Evolutionary conservation across 768 basidiomycete species (phyloP), one percentile per base, ranked within the genome.

Genomic region (Thelephora ganbajun): DNA sequence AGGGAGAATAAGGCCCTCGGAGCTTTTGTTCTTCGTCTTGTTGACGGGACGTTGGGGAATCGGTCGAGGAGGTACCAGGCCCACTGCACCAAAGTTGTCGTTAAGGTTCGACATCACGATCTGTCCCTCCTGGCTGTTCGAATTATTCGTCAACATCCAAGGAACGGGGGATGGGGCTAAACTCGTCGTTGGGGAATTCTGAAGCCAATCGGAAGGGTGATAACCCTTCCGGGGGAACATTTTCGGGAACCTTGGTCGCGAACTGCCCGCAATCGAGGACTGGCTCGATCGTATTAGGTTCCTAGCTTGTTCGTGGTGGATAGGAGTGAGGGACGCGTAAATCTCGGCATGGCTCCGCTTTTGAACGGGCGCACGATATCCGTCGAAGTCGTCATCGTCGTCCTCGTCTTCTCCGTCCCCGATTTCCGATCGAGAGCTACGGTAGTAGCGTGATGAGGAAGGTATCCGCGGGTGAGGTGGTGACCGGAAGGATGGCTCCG

Each of bases 31-130:
- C 42, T 46, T 53, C 13, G 35, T 46, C 34, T 46, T 49, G 12
- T 50, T 51, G 33, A 44, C 18, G 9, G 18, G 39, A 22, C 18
- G 22, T 11, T 22, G 39, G 22, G 39, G 39, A 14, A 22, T 18
- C 16, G 6, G 39, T 41, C 39, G 39, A 14, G 39, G 39, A 16
- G 39, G 39, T 41, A 41, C 39, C 13, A 90, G 60, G 3, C 86
- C 86, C 20, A 88, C 86, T 46, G 83, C 83, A 60, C 79, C 77
- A 66, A 90, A 89, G 2, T 83, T 85, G 50, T 73, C 72, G 51
- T 80, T 80, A 22, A 90, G 63, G 53, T 78, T 80, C 48, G 75
- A 73, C 46, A 86, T 76, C 22, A 41, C 39, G 12, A 41, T 22
- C 22, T 41, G 39, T 14, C 39, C 39, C 22, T 14, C 39, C 12